phyloP scores from a whole-genome alignment of 495 filamentous ascomycete species.

The Aspergillus sparsus region DNA sequence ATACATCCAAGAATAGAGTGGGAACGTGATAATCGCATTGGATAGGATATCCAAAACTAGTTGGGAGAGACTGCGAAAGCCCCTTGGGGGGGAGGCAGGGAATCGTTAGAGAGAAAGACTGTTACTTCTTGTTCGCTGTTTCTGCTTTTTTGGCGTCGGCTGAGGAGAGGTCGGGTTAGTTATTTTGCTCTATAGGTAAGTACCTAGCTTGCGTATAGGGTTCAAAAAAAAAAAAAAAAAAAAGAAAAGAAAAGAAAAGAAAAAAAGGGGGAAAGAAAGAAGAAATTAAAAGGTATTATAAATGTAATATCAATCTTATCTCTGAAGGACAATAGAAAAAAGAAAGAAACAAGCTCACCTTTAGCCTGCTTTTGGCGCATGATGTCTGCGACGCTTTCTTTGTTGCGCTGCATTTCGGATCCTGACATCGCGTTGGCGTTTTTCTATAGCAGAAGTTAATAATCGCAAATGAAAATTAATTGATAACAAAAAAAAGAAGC shows the following conservation, averaged over 20 bases:
- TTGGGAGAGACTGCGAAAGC: neutral
- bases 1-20: too few relatives aligned
- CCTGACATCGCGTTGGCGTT: constrained; percentile 59
- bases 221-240: neutral
- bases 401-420: constrained; percentile 66
- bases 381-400: constrained; percentile 75
- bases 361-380: constrained; percentile 90
- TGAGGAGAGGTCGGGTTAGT: constrained; percentile 11
- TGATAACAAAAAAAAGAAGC: neutral
- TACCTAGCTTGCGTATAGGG: neutral
- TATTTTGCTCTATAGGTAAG: neutral
- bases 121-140: constrained; percentile 13
- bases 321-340: neutral
- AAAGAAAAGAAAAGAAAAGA: neutral
- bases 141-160: constrained; percentile 36
- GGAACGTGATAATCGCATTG: too few relatives aligned
- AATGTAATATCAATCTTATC: too few relatives aligned
- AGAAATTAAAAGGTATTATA: neutral
- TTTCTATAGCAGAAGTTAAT: constrained; percentile 55
- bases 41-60: too few relatives aligned
- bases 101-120: neutral
- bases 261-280: neutral
- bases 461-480: neutral
- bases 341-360: constrained; percentile 51
- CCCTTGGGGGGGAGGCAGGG: neutral